A percentile compares a stretch with the other conserved stretches of the same genome.
These are phyloP conservation scores for Apiotrichum gamsii DNA, from an alignment of 1,284 basidiomycete genomes.

Conservation along the genomic window DNA sequence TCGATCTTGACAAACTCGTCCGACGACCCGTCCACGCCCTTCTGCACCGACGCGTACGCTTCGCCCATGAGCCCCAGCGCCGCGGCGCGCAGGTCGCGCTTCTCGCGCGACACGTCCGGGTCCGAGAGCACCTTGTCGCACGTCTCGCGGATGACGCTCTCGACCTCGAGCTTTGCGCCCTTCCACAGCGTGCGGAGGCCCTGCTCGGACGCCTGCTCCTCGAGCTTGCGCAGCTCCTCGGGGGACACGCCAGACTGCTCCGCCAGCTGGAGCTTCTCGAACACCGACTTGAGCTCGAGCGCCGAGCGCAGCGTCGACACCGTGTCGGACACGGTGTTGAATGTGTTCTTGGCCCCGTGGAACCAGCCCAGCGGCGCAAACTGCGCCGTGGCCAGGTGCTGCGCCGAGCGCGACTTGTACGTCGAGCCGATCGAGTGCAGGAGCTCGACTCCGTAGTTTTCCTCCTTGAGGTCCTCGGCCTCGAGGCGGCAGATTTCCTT, in stretches of 20 bases:
- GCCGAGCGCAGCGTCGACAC: conserved; percentile 61
- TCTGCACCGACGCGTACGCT: conserved; percentile 54
- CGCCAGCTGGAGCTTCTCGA: conserved; percentile 89
- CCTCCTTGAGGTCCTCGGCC: conserved; percentile 79
- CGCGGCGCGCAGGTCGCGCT: conserved; percentile 67
- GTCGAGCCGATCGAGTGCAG: conserved; percentile 86
- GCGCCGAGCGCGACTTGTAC: conserved; percentile 70
- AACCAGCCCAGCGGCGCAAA: conserved; percentile 62
- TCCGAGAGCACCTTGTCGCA: conserved; percentile 75
- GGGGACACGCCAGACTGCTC: conserved; percentile 79
- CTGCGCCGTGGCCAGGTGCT: conserved; percentile 55
- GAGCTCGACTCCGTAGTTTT: conserved; percentile 90
- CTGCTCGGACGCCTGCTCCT: conserved; percentile 95
- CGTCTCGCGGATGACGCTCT: conserved; percentile 86
- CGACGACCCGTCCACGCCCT: conserved; percentile 53
- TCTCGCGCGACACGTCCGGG: conserved; percentile 49
- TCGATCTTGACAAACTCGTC: conserved; percentile 77
- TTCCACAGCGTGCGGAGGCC: conserved; percentile 85
- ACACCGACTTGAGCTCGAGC: conserved; percentile 87
- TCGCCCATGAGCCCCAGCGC: conserved; percentile 79
- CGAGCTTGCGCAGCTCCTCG: conserved; percentile 81
- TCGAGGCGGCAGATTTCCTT: conserved; percentile 70
- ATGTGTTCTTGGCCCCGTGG: conserved; percentile 88
- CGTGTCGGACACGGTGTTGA: conserved; percentile 89
- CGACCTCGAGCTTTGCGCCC: conserved; percentile 42